These are phyloP conservation scores for Tricholoma hemisulphureum DNA, from an alignment of 768 basidiomycete species.

Conservation along the genomic window DNA sequence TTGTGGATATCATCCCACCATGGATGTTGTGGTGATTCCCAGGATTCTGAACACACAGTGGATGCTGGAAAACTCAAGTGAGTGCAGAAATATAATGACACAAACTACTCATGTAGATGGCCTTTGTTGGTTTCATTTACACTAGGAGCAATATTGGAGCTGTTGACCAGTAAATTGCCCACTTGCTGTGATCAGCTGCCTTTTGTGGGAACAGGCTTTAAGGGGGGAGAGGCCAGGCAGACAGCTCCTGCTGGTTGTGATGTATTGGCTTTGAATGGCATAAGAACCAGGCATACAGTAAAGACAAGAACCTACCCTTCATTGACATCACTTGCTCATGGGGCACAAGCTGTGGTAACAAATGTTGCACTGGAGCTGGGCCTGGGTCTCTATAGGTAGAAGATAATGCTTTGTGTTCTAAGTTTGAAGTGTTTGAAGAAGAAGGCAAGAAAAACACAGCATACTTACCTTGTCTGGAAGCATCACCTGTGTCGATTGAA, in stretches of 20 bases:
- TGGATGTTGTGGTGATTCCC: background rate
- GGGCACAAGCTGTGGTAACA: background rate
- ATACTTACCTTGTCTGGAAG: too few species aligned
- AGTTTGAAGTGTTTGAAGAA: too few species aligned
- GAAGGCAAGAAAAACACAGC: too few species aligned
- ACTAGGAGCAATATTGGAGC: background rate
- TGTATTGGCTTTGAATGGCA: background rate
- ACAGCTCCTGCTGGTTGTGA: background rate
- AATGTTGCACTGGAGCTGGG: background rate
- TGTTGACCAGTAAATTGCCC: background rate
- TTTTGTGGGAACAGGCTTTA: background rate
- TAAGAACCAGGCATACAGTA: background rate
- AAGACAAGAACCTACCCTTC: background rate
- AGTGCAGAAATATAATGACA: background rate
- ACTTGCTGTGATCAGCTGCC: background rate
- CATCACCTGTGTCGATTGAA: too few species aligned
- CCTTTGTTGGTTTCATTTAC: background rate
- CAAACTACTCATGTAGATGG: background rate
- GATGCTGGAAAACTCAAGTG: background rate
- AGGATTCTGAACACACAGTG: background rate
- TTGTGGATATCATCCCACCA: background rate
- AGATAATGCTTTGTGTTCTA: too few species aligned
- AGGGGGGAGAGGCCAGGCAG: background rate
- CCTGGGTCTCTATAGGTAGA: background rate
- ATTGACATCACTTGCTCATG: background rate